Base-by-base conservation (phyloP, 2,329 filamentous ascomycete species). In the Ramichloridium luteum region DNA sequence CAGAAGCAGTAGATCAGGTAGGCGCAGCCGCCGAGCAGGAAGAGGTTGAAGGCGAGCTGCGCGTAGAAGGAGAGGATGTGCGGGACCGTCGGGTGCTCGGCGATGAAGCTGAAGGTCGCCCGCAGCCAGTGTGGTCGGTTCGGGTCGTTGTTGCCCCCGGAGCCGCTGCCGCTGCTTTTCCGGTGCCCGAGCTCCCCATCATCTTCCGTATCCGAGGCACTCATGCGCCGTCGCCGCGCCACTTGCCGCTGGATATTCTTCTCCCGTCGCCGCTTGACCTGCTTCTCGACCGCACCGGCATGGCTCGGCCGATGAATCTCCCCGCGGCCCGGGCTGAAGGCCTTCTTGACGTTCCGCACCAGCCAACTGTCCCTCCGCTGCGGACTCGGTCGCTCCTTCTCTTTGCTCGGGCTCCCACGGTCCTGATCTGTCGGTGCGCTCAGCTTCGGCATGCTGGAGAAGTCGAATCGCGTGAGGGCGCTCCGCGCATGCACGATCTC, bases 1-100 rank as follows among this genome's bases (percentile, higher is more conserved):
- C 81, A 72, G 45, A 83, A 70, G 2, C 70, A 66, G 60, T 77
- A 83, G 18, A 82, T 64, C 26, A 83, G 63, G 55, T 79, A 88
- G 25, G 74, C 58, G 44, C 62, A 59, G 33, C 68, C 57, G 9
- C 67, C 54, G 4, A 76, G 64, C 11, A 80, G 61, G 37, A 72
- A 67, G 28, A 75, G 52, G 51, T 83, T 84, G 58, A 84, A 69
- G 2, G 67, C 50, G 28, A 80, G 60, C 49, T 80, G 75, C 9
- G 73, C 67, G 58, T 77, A 80, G 57, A 66, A 76, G 12, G 74
- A 75, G 11, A 81, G 61, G 16, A 78, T 72, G 34, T 70, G 65
- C 1, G 77, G 77, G 6, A 80, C 65, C 36, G 72, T 67, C 0
- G 77, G 77, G 43, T 79, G 74, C 4, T 67, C 63, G 44, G 76